Conservation (phyloP, 2,329 filamentous ascomycete genomes). For the Byssoonygena ceratinophila region DNA sequence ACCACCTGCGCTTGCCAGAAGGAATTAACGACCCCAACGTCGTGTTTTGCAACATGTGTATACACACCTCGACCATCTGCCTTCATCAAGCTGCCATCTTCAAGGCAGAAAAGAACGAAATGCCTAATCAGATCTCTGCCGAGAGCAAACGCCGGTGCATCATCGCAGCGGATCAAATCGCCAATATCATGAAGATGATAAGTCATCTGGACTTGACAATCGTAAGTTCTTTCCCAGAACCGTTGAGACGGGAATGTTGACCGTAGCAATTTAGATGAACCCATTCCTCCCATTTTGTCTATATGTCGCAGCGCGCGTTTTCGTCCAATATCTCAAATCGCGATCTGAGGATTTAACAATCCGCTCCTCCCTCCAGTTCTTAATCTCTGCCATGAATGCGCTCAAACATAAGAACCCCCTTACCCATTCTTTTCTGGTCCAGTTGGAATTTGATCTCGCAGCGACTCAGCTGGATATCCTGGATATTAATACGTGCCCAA, state of each 20-base stretch:
- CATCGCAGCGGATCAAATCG: conserved; percentile 84
- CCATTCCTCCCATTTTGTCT: conserved; percentile 92
- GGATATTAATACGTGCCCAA: not conserved
- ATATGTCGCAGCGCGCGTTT: conserved; percentile 90
- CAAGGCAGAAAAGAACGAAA: conserved; percentile 81
- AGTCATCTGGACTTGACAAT: conserved; percentile 75
- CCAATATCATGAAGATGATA: conserved; percentile 89
- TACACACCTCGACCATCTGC: conserved; percentile 92
- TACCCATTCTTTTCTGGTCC: conserved; percentile 87
- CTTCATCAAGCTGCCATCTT: conserved; percentile 97
- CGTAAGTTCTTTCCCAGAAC: conserved; percentile 44
- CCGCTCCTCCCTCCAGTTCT: conserved; percentile 74
- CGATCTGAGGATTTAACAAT: conserved; percentile 71
- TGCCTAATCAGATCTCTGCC: conserved; percentile 64
- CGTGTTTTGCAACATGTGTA: conserved; percentile 91
- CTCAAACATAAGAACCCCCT: conserved; percentile 79
- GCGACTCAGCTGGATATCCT: conserved; percentile 21
- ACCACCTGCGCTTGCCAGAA: conserved; percentile 64
- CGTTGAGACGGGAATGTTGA: not conserved
- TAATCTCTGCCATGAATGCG: conserved; percentile 81
- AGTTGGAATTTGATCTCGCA: conserved; percentile 84
- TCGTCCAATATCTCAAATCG: conserved; percentile 92
- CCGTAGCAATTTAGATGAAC: conserved; percentile 60
- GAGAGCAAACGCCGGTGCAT: conserved; percentile 92
- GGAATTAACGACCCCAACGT: conserved; percentile 72